Percentiles rank a stretch among this genome's conserved stretches.
These are phyloP conservation scores for Annona cherimola DNA, from an alignment of 164 flowering plant species.

Conservation along the genomic window DNA sequence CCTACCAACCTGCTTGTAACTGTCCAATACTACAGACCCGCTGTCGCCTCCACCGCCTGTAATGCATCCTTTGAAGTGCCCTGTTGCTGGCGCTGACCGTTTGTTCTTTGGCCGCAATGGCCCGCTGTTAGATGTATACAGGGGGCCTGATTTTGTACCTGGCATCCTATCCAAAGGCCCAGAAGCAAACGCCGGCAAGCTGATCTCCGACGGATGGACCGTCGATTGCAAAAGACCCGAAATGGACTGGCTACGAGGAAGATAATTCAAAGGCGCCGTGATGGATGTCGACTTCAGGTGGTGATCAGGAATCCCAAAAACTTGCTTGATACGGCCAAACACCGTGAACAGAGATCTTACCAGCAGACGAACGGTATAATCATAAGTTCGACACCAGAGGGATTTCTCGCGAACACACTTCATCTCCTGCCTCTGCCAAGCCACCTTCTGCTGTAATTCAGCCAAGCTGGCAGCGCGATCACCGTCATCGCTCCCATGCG, in stretches of 20 bases:
- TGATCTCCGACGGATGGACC: slow-evolving; percentile 51
- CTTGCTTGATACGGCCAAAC: slow-evolving; percentile 54
- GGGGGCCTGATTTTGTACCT: slow-evolving; percentile 40
- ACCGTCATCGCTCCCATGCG: slow-evolving; percentile 29
- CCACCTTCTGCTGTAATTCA: slow-evolving; percentile 63
- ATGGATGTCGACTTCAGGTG: slow-evolving; percentile 5
- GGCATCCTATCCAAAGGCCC: slow-evolving; percentile 44
- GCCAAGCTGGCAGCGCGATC: slow-evolving; percentile 29
- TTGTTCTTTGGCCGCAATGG: slow-evolving; percentile 18
- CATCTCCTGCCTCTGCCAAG: slow-evolving; percentile 70
- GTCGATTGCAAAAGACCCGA: slow-evolving; percentile 44
- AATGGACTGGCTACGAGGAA: slow-evolving; percentile 52
- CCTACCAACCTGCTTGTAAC: slow-evolving; percentile 17
- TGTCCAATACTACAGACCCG: slow-evolving; percentile 24
- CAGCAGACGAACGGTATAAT: slow-evolving; percentile 55
- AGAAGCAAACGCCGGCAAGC: slow-evolving; percentile 44
- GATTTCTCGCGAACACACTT: slow-evolving; percentile 54
- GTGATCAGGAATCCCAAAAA: slow-evolving; percentile 47
- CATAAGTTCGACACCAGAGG: slow-evolving; percentile 69
- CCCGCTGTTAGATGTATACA: slow-evolving; percentile 8
- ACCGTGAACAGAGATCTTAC: slow-evolving; percentile 70
- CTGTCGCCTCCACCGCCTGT: slow-evolving; percentile 22
- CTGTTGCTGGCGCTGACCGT: slow-evolving; percentile 37
- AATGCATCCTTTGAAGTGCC: slow-evolving; percentile 57
- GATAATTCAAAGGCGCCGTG: slow-evolving; percentile 17